These are phyloP conservation scores for Ophiostoma pallidulum DNA, from an alignment of 2,329 filamentous ascomycete species.

Conservation along the genomic window DNA sequence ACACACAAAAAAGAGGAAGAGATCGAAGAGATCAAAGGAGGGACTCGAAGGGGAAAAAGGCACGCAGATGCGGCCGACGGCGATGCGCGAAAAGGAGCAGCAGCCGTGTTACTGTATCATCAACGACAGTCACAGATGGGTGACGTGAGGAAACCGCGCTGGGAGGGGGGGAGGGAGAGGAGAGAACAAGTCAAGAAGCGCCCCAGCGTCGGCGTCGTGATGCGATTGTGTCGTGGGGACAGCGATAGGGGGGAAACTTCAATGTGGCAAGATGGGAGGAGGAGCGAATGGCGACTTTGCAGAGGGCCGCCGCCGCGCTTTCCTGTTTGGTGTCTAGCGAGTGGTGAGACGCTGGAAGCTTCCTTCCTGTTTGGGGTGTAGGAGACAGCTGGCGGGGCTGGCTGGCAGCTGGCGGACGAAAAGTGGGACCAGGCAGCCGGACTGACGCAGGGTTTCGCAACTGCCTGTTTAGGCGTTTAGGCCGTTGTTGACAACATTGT, in stretches of 20 bases:
- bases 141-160: not conserved
- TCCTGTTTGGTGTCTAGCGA: conserved; percentile 9
- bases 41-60: conserved; percentile 1
- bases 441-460: no score
- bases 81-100: not conserved
- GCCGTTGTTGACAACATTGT: no score
- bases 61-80: conserved; percentile 10
- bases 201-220: conserved; percentile 4
- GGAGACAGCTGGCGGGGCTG: not conserved
- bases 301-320: conserved; percentile 5
- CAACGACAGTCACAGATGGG: not conserved
- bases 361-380: conserved; percentile 11
- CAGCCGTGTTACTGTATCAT: not conserved
- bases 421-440: not conserved
- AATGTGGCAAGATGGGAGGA: conserved; percentile 12
- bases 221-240: conserved; percentile 6
- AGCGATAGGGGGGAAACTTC: conserved; percentile 6
- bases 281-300: not conserved
- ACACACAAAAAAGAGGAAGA: conserved; percentile 1
- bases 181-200: not conserved
- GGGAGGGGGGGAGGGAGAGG: not conserved
- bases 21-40: not conserved
- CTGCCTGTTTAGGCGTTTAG: no score
- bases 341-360: not conserved
- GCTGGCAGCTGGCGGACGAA: not conserved